Percentiles rank a stretch among this genome's conserved stretches.
phyloP scores from a whole-genome alignment of 345 rosid species.

The Eucalyptus regnans region DNA sequence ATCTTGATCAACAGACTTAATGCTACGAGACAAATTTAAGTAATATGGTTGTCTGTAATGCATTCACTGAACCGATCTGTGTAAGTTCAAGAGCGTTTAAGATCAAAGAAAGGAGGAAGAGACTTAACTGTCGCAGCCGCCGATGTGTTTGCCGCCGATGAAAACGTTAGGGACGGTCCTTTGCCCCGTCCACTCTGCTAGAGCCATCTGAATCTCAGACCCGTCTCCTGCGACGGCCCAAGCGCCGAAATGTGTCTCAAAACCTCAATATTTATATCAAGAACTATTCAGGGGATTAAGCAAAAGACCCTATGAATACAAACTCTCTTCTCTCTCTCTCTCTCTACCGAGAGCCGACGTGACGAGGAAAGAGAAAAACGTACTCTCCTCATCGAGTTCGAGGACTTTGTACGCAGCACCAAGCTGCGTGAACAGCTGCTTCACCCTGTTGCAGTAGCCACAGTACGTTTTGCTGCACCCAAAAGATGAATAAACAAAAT shows the following conservation, averaged over 20 bases:
- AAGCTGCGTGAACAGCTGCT: slow-evolving; percentile 15
- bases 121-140: slow-evolving; percentile 20
- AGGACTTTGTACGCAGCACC: slow-evolving; percentile 12
- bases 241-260: background rate
- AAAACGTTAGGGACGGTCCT: slow-evolving; percentile 31
- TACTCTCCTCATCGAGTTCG: slow-evolving; percentile 21
- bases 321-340: background rate
- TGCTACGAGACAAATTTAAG: background rate
- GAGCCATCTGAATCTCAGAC: slow-evolving; percentile 14
- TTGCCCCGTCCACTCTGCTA: slow-evolving; percentile 19
- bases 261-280: background rate
- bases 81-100: background rate
- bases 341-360: background rate
- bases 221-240: slow-evolving; percentile 16
- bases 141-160: slow-evolving; percentile 19
- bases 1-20: background rate
- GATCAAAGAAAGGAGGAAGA: background rate
- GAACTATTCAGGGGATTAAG: background rate
- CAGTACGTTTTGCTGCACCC: slow-evolving; percentile 17
- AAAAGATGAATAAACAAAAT: background rate
- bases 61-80: background rate
- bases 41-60: background rate
- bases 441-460: slow-evolving; percentile 16
- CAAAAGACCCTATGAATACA: background rate
- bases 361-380: background rate